These are phyloP conservation scores for Articulospora tetracladia DNA, from an alignment of 495 filamentous ascomycete species.

Conservation along the genomic window DNA sequence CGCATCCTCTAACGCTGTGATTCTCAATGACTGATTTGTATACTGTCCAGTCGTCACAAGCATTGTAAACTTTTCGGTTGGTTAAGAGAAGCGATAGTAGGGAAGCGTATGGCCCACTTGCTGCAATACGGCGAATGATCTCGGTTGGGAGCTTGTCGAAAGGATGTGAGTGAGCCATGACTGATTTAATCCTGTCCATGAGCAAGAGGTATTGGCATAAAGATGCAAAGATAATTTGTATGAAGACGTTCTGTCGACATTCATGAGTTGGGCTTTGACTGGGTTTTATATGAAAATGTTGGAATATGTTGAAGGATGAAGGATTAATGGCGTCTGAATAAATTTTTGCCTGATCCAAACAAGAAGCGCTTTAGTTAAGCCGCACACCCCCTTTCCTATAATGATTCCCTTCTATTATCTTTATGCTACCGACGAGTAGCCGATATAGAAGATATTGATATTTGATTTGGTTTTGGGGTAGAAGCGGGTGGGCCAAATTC, in stretches of 20 bases:
- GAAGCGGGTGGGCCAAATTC: no score
- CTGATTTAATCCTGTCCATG: not conserved
- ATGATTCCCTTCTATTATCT: no score
- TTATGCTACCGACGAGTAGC: no score
- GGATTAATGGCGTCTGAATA: not conserved
- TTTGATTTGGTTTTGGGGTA: no score
- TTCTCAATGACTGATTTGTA: not conserved
- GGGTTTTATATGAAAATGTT: not conserved
- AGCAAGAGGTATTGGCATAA: not conserved
- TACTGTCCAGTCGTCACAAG: slow-evolving; percentile 8
- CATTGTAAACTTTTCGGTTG: slow-evolving; percentile 1
- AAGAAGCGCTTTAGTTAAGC: no score
- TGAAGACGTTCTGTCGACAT: not conserved
- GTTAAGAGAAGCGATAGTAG: not conserved
- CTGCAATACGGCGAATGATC: slow-evolving; percentile 7
- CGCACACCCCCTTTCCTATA: no score
- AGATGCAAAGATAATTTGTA: not conserved
- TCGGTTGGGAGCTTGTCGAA: slow-evolving; percentile 4
- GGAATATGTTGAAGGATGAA: not conserved
- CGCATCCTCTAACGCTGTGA: not conserved
- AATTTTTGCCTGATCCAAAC: no score
- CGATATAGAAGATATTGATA: no score
- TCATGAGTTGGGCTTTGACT: not conserved
- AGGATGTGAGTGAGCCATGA: not conserved
- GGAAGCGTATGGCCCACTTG: slow-evolving; percentile 1